A percentile compares a stretch with the other conserved stretches of the same genome.
phyloP scores from a whole-genome alignment of 1,284 basidiomycete species.

The Rhodotorula sp. region DNA sequence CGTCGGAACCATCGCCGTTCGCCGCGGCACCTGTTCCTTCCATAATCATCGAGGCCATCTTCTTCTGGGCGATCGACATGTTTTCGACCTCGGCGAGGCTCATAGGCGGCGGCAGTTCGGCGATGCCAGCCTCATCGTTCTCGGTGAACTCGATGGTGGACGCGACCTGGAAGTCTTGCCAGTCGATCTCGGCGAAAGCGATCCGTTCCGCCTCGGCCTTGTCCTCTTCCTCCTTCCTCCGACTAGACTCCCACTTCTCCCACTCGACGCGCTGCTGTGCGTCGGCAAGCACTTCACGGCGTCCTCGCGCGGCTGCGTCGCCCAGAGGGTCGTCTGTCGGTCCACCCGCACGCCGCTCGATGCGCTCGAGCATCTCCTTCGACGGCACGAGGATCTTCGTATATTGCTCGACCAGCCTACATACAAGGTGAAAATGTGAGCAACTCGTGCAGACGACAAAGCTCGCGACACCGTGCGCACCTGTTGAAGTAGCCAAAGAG shows the following conservation, averaged over 20 bases:
- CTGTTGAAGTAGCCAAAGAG: constrained; percentile 96
- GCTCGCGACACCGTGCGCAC: background rate
- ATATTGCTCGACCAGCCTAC: constrained; percentile 85
- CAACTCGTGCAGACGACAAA: fast-evolving
- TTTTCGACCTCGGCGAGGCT: constrained; percentile 90
- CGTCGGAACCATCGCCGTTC: constrained; percentile 51
- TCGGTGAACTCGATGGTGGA: constrained; percentile 98
- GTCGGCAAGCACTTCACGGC: constrained; percentile 76
- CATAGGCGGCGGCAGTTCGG: constrained; percentile 93
- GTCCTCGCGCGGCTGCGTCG: constrained; percentile 53
- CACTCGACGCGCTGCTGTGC: constrained; percentile 80
- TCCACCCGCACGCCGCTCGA: constrained; percentile 52
- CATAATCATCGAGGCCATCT: constrained; percentile 98
- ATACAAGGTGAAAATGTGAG: background rate
- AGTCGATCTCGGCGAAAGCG: constrained; percentile 95
- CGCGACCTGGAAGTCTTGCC: constrained; percentile 99
- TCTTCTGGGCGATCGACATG: constrained; percentile 95
- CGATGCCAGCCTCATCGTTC: constrained; percentile 69
- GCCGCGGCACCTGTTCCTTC: constrained; percentile 72
- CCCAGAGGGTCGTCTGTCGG: constrained; percentile 49
- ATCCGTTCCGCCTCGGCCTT: constrained; percentile 83
- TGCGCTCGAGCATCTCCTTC: constrained; percentile 67
- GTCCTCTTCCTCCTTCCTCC: constrained; percentile 80
- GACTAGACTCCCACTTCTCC: constrained; percentile 78
- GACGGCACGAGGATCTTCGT: constrained; percentile 83